Base-by-base conservation (phyloP, 768 basidiomycete species). In the Hypholoma sublateritium region DNA sequence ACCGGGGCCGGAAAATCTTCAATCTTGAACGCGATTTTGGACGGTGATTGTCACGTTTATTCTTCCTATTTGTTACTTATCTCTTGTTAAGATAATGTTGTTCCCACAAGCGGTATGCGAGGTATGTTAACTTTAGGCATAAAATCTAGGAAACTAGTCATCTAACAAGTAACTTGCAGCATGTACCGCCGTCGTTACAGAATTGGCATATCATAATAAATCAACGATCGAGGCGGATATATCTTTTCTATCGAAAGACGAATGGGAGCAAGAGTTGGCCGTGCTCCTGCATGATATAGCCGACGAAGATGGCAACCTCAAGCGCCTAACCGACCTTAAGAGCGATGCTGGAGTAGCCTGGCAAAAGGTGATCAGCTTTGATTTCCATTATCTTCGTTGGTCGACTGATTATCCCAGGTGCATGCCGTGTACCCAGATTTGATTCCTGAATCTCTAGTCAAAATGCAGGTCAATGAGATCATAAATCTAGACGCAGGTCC, bases 31-130 rank as follows among this genome's bases (percentile, higher is more conserved):
- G 85, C 85, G 2, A 70, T 87, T 34, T 71, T 87, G 19, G 83
- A 85, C 60, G 83, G 83, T 82, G 62, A 42, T 67, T 60, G 43
- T 41, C 34, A 14, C 21, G 36, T 32, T 32, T 47, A 44, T 9
- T 24, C 16, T 53, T 32, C 3, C 19, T 48, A 50, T 32, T 34
- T 4, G 41, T 37, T 34, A 39, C 9, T 35, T 48, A 17, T 44
- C 50, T 62, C 7, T 59, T 53, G 7, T 51, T 28, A 37, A 83
- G 84, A 85, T 61, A 84, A 81, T 58, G 77, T 86, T 48, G 84
- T 87, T 13, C 85, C 85, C 4, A 86, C 85, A 4, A 85, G 82
- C 58, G 84, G 85, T 22, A 86, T 86, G 84, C 75, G 82, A 60
- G 83, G 84, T 84, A 63, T 63, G 16, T 49, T 46, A 55, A 7